Base-by-base conservation (phyloP, 768 basidiomycete genomes). In the Tricholoma terreum region DNA sequence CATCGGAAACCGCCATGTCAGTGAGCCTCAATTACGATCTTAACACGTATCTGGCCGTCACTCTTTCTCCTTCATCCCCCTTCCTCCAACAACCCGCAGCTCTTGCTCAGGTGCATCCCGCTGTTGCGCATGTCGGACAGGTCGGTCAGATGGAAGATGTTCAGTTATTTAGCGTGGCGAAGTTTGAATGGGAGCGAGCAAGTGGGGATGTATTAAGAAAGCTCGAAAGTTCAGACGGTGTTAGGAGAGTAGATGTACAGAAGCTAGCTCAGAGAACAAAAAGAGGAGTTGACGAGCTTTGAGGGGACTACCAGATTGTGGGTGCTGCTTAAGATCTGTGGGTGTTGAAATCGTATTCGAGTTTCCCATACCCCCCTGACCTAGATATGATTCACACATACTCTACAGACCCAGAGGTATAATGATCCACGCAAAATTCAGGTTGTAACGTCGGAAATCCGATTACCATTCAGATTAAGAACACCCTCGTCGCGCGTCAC, bases 71-170 rank as follows among this genome's bases (percentile, higher is more conserved):
- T 1, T 24, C 55, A 5, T 64, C 61, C 22, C 61, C 57, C 31
- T 72, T 48, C 52, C 51, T 61, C 57, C 24, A 46, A 11, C 56
- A 62, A 46, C 71, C 71, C 2, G 63, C 60, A 1, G 56, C 66
- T 24, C 62, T 73, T 2, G 59, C 61, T 14, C 43, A 50, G 17
- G 62, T 65, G 24, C 65, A 71, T 48, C 69, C 70, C 7, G 61
- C 66, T 11, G 51, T 73, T 11, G 54, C 61, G 34, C 66, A 71
- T 52, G 63, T 68, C n/a, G 72, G 72, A 22, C 69, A 66, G 52
- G 72, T 71, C 34, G 72, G 72, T 19, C 65, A 66, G 60, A 60
- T 73, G 52, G 24, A 56, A 51, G 70, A 73, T 31, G 68, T 71
- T 8, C 72, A 71, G 40, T 45, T 73, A 7, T 69, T 65, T 58